These are phyloP conservation scores for Pichia sp. DNA, from an alignment of 1,139 yeast genomes.

Conservation along the genomic window DNA sequence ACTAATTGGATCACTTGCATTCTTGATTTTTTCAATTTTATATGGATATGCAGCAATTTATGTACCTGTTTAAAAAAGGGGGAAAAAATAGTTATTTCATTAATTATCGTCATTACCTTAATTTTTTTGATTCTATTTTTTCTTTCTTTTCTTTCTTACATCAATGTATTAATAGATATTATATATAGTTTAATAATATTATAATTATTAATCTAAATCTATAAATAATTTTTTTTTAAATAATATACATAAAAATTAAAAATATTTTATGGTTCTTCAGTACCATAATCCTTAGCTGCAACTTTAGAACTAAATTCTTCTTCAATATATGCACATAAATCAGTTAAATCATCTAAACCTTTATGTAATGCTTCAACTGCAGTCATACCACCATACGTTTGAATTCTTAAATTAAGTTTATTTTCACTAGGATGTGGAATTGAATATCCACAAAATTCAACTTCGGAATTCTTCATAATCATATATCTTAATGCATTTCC, in stretches of 20 bases:
- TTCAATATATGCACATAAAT: conserved; percentile 79
- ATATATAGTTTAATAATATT: background rate
- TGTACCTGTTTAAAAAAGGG: conserved; percentile 1
- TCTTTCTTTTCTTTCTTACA: background rate
- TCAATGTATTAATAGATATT: background rate
- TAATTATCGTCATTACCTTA: background rate
- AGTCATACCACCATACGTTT: conserved; percentile 81
- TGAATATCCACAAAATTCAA: conserved; percentile 96
- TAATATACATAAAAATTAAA: no score
- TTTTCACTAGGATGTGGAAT: conserved; percentile 99
- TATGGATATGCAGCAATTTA: conserved; percentile 63
- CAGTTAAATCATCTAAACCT: conserved; percentile 81
- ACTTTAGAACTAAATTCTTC: conserved; percentile 63
- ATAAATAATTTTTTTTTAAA: no score
- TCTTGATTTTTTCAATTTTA: conserved; percentile 72
- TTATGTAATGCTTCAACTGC: conserved; percentile 92
- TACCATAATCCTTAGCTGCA: conserved; percentile 44
- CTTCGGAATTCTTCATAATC: conserved; percentile 96
- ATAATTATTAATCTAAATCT: no score
- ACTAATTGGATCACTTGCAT: conserved; percentile 82
- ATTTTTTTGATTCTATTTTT: background rate
- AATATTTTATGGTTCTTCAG: conserved; percentile 39
- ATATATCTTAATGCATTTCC: conserved; percentile 92
- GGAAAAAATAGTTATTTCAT: background rate
- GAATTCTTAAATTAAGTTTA: conserved; percentile 83